Evolutionary conservation across 2,329 filamentous ascomycete genomes (phyloP), one percentile per base, ranked within the genome.

Genomic region (Botrytis galanthina): DNA sequence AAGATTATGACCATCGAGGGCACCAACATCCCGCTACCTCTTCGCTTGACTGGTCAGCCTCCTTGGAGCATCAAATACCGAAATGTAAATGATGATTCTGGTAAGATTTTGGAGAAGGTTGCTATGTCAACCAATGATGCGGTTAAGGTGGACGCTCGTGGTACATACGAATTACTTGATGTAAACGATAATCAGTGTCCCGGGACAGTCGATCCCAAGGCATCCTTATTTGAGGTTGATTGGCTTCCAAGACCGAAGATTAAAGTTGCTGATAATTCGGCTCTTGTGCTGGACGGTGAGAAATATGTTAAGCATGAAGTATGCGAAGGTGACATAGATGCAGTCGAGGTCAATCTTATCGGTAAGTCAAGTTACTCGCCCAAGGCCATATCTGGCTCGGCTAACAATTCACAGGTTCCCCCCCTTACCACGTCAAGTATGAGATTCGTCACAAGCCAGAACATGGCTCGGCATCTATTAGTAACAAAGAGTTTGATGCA

Each of bases 271-370:
- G 87, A 92, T 74, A 89, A 88, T n/a, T 85, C 89, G 6, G 88
- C 90, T 64, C 86, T 93, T 64, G 84, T 84, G 18, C 82, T 86
- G 51, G 84, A 85, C 26, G 85, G 84, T 14, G 84, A 85, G 42
- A 86, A 86, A 48, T 92, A 91, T 80, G 81, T 90, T 77, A 97
- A 97, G 82, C 88, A 90, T 60, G 91, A 95, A 75, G 91, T 99
- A 44, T 99, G 96, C 80, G 95, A 99, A 84, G 95, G 95, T 44
- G 95, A 98, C 75, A 92, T 97, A 79, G 95, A 98, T 81, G 90
- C 91, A 5, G 90, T 98, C 72, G 94, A 98, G 79, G 85, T 99
- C 71, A 87, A 88, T 61, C 87, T 99, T 75, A 88, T 88, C 81
- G 95, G 94, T 89, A 88, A 83, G 86, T 80, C 60, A 57, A 68